Evolutionary conservation across 202 grass and related monocot genomes (phyloP).

Genomic region (Panicum virgatum): DNA sequence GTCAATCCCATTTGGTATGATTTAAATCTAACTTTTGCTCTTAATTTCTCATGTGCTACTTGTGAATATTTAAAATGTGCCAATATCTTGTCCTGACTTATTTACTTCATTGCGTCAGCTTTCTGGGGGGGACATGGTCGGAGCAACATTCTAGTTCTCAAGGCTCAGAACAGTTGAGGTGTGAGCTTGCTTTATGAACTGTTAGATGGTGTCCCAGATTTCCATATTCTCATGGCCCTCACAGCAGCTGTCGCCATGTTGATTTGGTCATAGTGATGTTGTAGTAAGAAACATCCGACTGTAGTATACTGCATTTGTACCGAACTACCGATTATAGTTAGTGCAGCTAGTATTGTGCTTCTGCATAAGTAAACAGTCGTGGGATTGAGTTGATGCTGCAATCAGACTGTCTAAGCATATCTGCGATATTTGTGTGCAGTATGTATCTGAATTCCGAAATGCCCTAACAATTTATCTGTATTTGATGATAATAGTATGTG

Average conservation of each 20-base stretch:
- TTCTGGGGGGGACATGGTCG: background rate
- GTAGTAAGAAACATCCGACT: background rate
- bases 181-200: constrained; percentile 18
- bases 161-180: constrained; percentile 1
- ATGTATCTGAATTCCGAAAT: background rate
- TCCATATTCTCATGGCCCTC: background rate
- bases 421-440: background rate
- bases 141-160: background rate
- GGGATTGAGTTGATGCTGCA: too few relatives aligned
- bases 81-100: background rate
- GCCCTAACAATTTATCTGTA: background rate
- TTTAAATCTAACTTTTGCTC: background rate
- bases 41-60: background rate
- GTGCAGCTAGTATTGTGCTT: background rate
- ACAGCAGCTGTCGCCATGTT: background rate
- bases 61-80: background rate
- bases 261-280: background rate
- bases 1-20: too few relatives aligned
- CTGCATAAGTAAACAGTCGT: background rate
- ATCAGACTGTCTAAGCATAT: background rate
- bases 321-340: too few relatives aligned
- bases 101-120: constrained; percentile 2
- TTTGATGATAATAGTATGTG: background rate
- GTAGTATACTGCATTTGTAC: background rate
- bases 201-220: background rate